Evolutionary conservation across 352 stramenopile species (phyloP).

Genomic region (Pythium guiyangense): DNA sequence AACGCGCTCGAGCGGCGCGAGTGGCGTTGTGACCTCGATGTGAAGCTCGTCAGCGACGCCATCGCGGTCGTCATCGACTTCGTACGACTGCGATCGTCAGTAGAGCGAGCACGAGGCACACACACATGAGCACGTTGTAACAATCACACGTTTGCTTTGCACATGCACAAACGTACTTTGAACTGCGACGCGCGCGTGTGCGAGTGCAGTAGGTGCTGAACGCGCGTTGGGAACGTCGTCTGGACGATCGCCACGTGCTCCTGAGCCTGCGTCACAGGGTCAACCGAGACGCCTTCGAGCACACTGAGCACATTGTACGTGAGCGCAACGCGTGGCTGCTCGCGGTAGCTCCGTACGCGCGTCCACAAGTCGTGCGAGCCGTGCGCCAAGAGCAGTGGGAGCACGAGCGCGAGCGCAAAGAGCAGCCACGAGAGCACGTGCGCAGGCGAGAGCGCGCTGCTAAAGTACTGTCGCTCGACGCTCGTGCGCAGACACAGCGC

Average conservation of each 20-base stretch:
- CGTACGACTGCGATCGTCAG: constrained; percentile 32
- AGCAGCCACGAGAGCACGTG: constrained; percentile 40
- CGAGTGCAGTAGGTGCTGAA: constrained; percentile 41
- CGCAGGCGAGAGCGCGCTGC: constrained; percentile 39
- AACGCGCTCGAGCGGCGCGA: constrained; percentile 43
- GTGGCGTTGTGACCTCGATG: constrained; percentile 39
- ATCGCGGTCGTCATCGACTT: constrained; percentile 45
- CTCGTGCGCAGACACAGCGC: constrained; percentile 40
- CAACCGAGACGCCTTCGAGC: constrained; percentile 36
- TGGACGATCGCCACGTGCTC: constrained; percentile 32
- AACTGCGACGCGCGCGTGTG: constrained; percentile 32
- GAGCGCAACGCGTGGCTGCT: constrained; percentile 51
- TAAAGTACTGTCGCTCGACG: constrained; percentile 61
- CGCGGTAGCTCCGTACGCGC: constrained; percentile 49
- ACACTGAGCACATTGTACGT: constrained; percentile 62
- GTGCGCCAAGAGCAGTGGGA: constrained; percentile 59
- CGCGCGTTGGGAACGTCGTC: constrained; percentile 32
- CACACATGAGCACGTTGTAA: background rate
- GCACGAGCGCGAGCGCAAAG: constrained; percentile 29
- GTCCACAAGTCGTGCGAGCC: constrained; percentile 45
- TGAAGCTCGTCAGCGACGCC: constrained; percentile 44
- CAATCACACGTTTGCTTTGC: background rate
- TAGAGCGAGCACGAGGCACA: background rate
- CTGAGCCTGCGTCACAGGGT: constrained; percentile 9
- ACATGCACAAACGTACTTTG: constrained; percentile 19